Evolutionary conservation across 2,329 filamentous ascomycete species (phyloP), one percentile per base, ranked within the genome.

Genomic region (Pseudogymnoascus sp.): DNA sequence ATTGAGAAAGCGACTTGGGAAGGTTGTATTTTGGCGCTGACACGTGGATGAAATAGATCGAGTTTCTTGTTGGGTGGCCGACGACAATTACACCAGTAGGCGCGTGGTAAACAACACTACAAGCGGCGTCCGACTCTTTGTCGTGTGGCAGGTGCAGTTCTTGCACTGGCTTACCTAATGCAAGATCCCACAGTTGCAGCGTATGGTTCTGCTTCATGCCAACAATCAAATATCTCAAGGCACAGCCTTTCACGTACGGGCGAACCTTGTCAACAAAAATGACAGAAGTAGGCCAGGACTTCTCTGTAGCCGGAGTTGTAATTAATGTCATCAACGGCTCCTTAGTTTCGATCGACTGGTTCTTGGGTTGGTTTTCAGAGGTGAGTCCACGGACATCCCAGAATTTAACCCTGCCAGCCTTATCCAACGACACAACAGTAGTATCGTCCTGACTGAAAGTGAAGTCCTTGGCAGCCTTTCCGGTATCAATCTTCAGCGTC

Each of bases 151-250:
- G 86, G 74, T 96, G 95, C 75, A 99, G 88, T 78, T 99, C 95
- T 75, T 99, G 93, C 38, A 99, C 95, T 31, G 93, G 91, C 78
- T 97, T 97, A 69, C 89, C 90, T 36, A 99, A 87, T 44, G 90
- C 92, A 72, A 99, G 87, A 79, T 99, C 95, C 96, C 95, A 99
- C 50, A 99, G 85, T 80, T 99, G 96, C 66, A 99, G 85, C 63
- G 93, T 96, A 78, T 99, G 95, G 77, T 99, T 99, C 76, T 99
- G 95, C 80, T 97, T 97, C 85, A 97, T 91, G 71, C 95, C 95
- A 66, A 99, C 91, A 74, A 99, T 88, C 79, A 99, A 89, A 79
- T 99, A 99, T 66, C 95, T 87, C 67, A 97, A 82, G 59, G 96
- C 93, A 72, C 90, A 89, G 65, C 90, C 89, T 78, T 95, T 96